Evolutionary conservation across 1,284 basidiomycete species (phyloP), one percentile per base, ranked within the genome.

Genomic region (Blastosporella zonata): DNA sequence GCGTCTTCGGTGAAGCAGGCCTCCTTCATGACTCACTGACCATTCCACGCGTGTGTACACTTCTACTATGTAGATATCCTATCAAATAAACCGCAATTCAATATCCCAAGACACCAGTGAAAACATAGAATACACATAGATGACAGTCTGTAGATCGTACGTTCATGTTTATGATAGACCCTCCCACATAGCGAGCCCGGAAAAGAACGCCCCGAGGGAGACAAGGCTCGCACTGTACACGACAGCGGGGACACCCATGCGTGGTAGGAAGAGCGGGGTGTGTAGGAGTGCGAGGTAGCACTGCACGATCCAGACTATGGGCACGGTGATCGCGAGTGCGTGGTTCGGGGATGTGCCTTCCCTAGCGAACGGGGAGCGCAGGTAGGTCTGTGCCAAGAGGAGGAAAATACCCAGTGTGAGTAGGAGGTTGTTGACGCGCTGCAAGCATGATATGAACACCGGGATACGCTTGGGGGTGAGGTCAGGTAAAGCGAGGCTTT

Each of bases 401-500:
- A 90, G 79, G 29, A 74, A 81, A 48, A 81, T 69, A 3, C 85
- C 87, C 20, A 89, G 60, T 3, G 84, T 80, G 43, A 87, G 74
- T 5, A 89, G 62, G 53, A 88, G 74, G 2, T 82, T 77, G 63
- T 87, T 86, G 54, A 88, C 66, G 47, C 87, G 78, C 62, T 88
- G 84, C 41, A 90, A 71, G 60, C 81, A 84, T 4, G 82, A 78
- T 22, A 90, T 74, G 59, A 89, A 86, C 12, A 87, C 80, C 1
- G 88, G 88, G 22, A 90, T 87, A 57, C 72, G 74, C 84, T 88
- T 58, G 36, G 35, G n/a, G 33, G 15, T 37, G 8, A 13, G 43
- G 10, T 48, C 34, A 54, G 29, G 8, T 3, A 3, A 31, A 4
- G 39, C 12, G 9, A 25, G 25, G 34, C 31, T 41, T n/a, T 7